A percentile compares a stretch with the other conserved stretches of the same genome.
phyloP scores from a whole-genome alignment of 1,284 basidiomycete species.

The Apiotrichum veenhuisii region DNA sequence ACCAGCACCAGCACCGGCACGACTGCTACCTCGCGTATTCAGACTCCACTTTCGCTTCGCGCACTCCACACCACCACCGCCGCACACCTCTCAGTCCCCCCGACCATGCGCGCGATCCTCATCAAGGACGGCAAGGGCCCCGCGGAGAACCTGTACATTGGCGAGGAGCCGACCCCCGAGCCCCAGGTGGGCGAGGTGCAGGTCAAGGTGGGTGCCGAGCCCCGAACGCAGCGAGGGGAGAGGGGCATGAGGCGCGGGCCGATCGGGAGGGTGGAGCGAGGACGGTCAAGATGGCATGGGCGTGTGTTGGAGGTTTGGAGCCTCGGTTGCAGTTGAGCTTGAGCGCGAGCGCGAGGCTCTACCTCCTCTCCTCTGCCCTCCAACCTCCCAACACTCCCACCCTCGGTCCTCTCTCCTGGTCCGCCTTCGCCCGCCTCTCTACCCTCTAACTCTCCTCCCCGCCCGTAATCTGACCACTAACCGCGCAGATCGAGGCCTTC shows the following conservation, averaged over 20 bases:
- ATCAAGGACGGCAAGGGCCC: slow-evolving; percentile 77
- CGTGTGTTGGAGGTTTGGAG: too few species aligned
- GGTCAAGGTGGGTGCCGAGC: slow-evolving; percentile 66
- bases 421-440: too few species aligned
- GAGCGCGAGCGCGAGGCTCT: too few species aligned
- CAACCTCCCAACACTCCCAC: too few species aligned
- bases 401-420: too few species aligned
- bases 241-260: too few species aligned
- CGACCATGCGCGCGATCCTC: slow-evolving; percentile 72
- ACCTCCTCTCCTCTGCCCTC: too few species aligned
- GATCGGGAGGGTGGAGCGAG: neutral
- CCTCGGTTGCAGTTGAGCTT: too few species aligned
- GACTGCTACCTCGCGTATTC: neutral
- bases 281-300: too few species aligned
- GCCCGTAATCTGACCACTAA: neutral
- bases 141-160: slow-evolving; percentile 72
- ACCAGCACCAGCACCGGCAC: neutral
- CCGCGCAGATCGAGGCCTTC: slow-evolving; percentile 61
- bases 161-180: slow-evolving; percentile 58
- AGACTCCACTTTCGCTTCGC: slow-evolving; percentile 1
- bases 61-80: neutral
- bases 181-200: slow-evolving; percentile 65
- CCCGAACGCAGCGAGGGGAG: too few species aligned
- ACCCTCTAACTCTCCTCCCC: too few species aligned
- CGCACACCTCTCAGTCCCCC: neutral